These are phyloP conservation scores for Phyllosticta citribraziliensis DNA, from an alignment of 2,329 filamentous ascomycete species.

Conservation along the genomic window DNA sequence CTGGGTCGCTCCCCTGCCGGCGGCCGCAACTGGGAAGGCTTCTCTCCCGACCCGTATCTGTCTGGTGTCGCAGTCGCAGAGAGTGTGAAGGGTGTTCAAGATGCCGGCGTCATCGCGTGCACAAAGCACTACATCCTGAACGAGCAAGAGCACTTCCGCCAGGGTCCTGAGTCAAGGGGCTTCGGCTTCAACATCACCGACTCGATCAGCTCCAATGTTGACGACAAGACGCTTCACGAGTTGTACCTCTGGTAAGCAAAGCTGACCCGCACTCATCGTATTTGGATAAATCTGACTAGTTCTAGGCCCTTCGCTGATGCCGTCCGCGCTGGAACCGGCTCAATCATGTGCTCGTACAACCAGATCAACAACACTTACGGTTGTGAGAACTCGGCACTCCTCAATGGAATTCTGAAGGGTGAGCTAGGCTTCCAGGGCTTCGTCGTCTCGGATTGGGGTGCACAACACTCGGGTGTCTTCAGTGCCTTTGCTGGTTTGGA, in stretches of 20 bases:
- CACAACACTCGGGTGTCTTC: conserved; percentile 59
- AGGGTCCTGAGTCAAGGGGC: conserved; percentile 46
- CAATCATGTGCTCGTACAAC: conserved; percentile 56
- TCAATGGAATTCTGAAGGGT: conserved; percentile 68
- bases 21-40: conserved; percentile 62
- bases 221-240: conserved; percentile 55
- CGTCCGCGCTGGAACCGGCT: conserved; percentile 39
- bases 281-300: not conserved
- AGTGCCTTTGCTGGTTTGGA: conserved; percentile 65
- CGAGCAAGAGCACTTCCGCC: conserved; percentile 66
- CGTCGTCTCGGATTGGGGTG: conserved; percentile 63
- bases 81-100: conserved; percentile 71
- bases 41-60: conserved; percentile 65
- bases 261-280: not conserved
- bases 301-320: conserved; percentile 40
- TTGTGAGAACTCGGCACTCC: conserved; percentile 68
- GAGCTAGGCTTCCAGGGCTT: conserved; percentile 77
- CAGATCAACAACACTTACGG: conserved; percentile 71
- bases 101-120: conserved; percentile 71
- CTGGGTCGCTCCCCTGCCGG: conserved; percentile 58
- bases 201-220: conserved; percentile 49
- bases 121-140: conserved; percentile 60
- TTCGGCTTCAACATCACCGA: conserved; percentile 56
- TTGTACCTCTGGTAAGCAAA: conserved; percentile 46
- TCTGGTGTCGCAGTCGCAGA: conserved; percentile 63